Base-by-base conservation (phyloP, 2,329 filamentous ascomycete genomes). In the Lachnellula cervina region DNA sequence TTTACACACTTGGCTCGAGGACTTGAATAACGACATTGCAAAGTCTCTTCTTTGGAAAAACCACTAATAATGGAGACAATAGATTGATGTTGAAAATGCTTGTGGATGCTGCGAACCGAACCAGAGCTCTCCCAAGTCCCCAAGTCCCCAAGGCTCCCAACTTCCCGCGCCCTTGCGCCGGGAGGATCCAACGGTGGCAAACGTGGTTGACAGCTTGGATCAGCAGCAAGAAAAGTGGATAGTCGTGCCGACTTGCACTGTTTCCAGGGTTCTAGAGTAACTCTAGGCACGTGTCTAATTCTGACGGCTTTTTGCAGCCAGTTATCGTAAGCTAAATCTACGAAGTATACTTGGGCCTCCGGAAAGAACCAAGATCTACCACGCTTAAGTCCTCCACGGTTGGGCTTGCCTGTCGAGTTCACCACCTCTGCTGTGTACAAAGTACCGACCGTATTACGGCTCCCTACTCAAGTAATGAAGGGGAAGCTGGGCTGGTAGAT, bases 181-280 rank as follows among this genome's bases (percentile, higher is more conserved):
- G 62, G 59, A 61, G 55, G 57, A 58, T 59, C 52, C 58, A 62
- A 61, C 58, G 58, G 54, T 57, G 49, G 50, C 50, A 57, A 52
- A 54, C 44, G 53, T 16, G 55, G 56, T 57, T 63, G 61, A 62
- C 59, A 63, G 52, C 50, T 50, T 50, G 51, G 50, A 54, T 38
- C 45, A 46, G 47, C 44, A 40, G 38, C 48, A 35, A 49, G 4
- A n/a, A 53, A 50, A 56, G 47, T 57, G 58, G 59, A 51, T 56
- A 56, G 50, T 58, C 53, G 56, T 53, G 58, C 57, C 57, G 59
- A 56, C 32, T 56, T 25, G 13, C 14, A 25, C 23, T 6, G 8
- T 25, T 13, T 13, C 28, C 55, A 59, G 51, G 51, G 44, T 62
- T 63, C 59, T 59, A 59, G 58, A 57, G 61, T 43, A n/a, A 21